A percentile compares a stretch with the other conserved stretches of the same genome.
Conservation (phyloP, 441 rosid genomes). For the Gossypium davidsonii region DNA sequence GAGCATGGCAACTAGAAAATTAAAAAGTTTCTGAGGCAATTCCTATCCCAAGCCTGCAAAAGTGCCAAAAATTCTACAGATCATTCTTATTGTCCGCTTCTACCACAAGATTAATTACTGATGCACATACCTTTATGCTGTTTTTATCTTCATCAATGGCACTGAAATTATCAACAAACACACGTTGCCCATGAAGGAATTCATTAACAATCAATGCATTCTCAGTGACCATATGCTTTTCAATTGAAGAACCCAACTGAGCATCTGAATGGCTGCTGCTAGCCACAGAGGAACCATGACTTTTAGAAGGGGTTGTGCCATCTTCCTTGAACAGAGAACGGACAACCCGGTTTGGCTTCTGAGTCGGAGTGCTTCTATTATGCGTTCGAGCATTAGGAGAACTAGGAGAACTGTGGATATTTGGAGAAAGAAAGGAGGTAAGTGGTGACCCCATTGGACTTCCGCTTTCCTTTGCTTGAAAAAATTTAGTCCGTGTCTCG, state of each 20-base stretch:
- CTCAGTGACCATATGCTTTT: conserved; percentile 27
- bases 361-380: conserved; percentile 22
- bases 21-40: not conserved
- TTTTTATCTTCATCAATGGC: conserved; percentile 33
- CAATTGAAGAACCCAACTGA: conserved; percentile 23
- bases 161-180: conserved; percentile 37
- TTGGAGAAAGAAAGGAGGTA: conserved; percentile 30
- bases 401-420: conserved; percentile 34
- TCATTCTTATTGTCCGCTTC: not conserved
- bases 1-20: not conserved
- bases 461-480: conserved; percentile 54
- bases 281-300: conserved; percentile 27
- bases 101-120: not conserved
- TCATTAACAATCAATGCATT: conserved; percentile 79
- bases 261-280: conserved; percentile 22
- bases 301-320: conserved; percentile 21
- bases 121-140: conserved; percentile 49
- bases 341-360: conserved; percentile 45
- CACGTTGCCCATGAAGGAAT: conserved; percentile 46
- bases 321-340: conserved; percentile 58
- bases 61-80: not conserved
- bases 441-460: conserved; percentile 56
- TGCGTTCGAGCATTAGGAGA: conserved; percentile 26
- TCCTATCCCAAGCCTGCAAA: not conserved
- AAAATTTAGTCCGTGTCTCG: conserved; percentile 58